These are phyloP conservation scores for Botrytis galanthina DNA, from an alignment of 2,329 filamentous ascomycete species.

Conservation along the genomic window DNA sequence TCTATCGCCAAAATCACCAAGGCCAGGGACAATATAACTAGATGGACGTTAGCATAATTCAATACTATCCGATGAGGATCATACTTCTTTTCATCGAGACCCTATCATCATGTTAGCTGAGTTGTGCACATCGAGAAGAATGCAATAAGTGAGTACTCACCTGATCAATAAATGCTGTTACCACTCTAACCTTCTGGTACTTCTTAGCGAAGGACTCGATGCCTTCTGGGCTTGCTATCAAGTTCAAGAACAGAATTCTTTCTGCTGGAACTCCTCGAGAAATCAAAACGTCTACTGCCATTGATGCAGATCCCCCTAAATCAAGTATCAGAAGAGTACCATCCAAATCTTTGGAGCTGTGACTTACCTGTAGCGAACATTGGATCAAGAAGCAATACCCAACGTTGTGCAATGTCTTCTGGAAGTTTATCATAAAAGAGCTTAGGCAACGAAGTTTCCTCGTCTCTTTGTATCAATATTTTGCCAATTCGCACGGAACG, in stretches of 20 bases:
- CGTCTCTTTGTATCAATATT: constrained; percentile 95
- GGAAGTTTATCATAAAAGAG: constrained; percentile 98
- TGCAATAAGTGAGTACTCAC: constrained; percentile 40
- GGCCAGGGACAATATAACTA: constrained; percentile 91
- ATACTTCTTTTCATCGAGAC: constrained; percentile 97
- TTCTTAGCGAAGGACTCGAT: constrained; percentile 84
- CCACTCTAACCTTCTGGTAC: constrained; percentile 85
- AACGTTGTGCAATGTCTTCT: constrained; percentile 85
- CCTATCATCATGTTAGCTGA: constrained; percentile 45
- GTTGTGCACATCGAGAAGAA: neutral
- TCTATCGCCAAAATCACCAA: constrained; percentile 93
- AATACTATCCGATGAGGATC: constrained; percentile 38
- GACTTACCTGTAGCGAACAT: constrained; percentile 92
- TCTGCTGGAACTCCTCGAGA: constrained; percentile 90
- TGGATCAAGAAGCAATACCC: constrained; percentile 93
- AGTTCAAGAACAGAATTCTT: constrained; percentile 90
- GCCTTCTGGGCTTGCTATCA: constrained; percentile 95
- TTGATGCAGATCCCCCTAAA: constrained; percentile 86
- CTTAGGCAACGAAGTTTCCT: constrained; percentile 88
- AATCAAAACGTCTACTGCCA: constrained; percentile 93
- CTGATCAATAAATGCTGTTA: constrained; percentile 94
- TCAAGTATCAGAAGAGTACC: constrained; percentile 19
- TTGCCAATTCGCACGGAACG: constrained; percentile 97
- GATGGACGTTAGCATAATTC: constrained; percentile 21
- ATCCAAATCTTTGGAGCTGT: constrained; percentile 1